These are phyloP conservation scores for Lachnellula suecica DNA, from an alignment of 2,329 filamentous ascomycete species.

Conservation along the genomic window DNA sequence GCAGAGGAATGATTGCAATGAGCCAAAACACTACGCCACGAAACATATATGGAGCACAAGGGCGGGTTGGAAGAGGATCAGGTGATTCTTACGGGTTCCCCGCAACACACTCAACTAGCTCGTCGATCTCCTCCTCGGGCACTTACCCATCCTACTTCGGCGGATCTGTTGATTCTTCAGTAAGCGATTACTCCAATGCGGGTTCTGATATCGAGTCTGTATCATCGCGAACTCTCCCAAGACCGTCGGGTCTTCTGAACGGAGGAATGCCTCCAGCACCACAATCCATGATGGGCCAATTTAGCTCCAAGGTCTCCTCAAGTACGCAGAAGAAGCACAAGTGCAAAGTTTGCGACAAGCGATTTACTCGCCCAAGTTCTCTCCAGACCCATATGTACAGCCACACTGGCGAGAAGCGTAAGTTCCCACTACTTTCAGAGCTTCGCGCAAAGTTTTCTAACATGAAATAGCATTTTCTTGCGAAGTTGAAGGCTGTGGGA, in stretches of 20 bases:
- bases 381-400: conserved; percentile 98
- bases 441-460: conserved; percentile 19
- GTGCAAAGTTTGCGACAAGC: conserved; percentile 98
- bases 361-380: conserved; percentile 91
- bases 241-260: conserved; percentile 68
- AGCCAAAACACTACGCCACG: conserved; percentile 93
- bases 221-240: conserved; percentile 78
- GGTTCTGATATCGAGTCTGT: conserved; percentile 83
- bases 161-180: conserved; percentile 78
- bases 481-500: conserved; percentile 90
- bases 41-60: conserved; percentile 76
- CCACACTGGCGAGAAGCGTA: conserved; percentile 97
- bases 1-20: conserved; percentile 92
- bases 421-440: conserved; percentile 36
- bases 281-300: conserved; percentile 98
- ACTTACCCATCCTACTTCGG: conserved; percentile 83
- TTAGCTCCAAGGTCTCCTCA: conserved; percentile 93
- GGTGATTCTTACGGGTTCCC: conserved; percentile 91
- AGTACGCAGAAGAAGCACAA: conserved; percentile 99
- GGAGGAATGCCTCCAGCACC: conserved; percentile 72
- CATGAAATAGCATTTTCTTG: conserved; percentile 75
- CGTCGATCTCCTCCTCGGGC: conserved; percentile 83
- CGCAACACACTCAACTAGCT: conserved; percentile 78
- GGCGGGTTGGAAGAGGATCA: conserved; percentile 64
- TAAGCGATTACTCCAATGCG: conserved; percentile 90